phyloP scores from a whole-genome alignment of 2,329 filamentous ascomycete genomes.

The Blumeria graminis region DNA sequence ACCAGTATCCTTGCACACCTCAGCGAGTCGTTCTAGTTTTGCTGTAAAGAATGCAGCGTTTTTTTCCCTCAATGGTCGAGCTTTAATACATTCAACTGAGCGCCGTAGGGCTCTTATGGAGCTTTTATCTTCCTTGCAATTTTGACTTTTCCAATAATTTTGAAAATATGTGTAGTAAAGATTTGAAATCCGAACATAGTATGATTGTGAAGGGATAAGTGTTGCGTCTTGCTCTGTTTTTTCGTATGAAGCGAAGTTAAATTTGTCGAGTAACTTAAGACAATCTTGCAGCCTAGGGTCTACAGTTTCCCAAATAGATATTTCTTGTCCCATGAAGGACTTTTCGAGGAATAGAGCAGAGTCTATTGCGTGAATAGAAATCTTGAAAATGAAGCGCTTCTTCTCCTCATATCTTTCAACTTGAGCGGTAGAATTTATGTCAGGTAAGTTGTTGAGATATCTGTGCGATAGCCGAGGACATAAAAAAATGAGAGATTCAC shows the following conservation, averaged over 20 bases:
- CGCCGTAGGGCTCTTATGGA: conserved; percentile 33
- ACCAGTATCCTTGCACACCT: conserved; percentile 29
- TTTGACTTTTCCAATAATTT: conserved; percentile 22
- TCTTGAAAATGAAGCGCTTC: conserved; percentile 22
- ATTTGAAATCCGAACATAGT: conserved; percentile 44
- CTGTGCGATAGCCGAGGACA: conserved; percentile 34
- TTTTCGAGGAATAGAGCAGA: conserved; percentile 33
- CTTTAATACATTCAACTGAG: conserved; percentile 37
- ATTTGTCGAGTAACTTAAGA: conserved; percentile 25
- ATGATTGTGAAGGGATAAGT: conserved; percentile 18
- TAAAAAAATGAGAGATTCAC: conserved; percentile 31
- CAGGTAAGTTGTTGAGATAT: conserved; percentile 35
- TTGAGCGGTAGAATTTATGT: conserved; percentile 27
- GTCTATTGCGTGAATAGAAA: conserved; percentile 32
- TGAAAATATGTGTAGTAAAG: conserved; percentile 43
- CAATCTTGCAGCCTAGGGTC: conserved; percentile 34
- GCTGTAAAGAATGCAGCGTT: conserved; percentile 32
- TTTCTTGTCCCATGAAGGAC: conserved; percentile 22
- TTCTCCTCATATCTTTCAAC: conserved; percentile 36
- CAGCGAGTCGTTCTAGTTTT: conserved; percentile 44
- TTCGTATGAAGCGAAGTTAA: conserved; percentile 16
- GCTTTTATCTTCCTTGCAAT: conserved; percentile 19
- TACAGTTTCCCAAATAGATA: conserved; percentile 27
- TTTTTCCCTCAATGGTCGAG: conserved; percentile 28
- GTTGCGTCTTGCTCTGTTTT: conserved; percentile 4